These are phyloP conservation scores for Metschnikowia cerradonensis DNA, from an alignment of 805 yeast genomes.

Conservation along the genomic window DNA sequence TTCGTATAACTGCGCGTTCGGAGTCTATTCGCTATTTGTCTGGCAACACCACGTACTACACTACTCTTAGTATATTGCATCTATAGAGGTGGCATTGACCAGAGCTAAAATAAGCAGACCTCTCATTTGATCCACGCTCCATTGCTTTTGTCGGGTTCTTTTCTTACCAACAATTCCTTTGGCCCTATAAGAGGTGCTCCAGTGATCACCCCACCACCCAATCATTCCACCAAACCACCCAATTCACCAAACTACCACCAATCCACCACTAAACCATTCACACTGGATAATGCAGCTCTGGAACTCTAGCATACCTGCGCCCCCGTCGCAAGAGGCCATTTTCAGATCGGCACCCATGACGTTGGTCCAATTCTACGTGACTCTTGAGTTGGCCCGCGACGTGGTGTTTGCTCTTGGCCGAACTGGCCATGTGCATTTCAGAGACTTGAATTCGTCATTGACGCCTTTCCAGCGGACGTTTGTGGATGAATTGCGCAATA, in stretches of 20 bases:
- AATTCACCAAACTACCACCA: not conserved
- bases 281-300: constrained; percentile 6
- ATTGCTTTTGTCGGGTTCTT: too few species aligned
- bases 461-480: constrained; percentile 46
- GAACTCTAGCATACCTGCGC: not conserved
- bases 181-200: not conserved
- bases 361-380: constrained; percentile 45
- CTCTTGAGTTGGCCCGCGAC: constrained; percentile 43
- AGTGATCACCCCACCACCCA: too few species aligned
- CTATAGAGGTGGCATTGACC: not conserved
- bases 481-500: constrained; percentile 35
- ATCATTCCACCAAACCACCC: not conserved
- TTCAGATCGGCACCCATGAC: constrained; percentile 49
- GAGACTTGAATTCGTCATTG: constrained; percentile 46
- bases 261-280: not conserved
- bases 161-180: not conserved
- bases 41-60: constrained; percentile 1
- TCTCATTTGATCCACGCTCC: too few species aligned
- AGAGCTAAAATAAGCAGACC: not conserved
- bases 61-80: not conserved
- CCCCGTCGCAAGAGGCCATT: constrained; percentile 29
- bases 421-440: constrained; percentile 40
- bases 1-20: constrained; percentile 4
- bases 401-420: constrained; percentile 36
- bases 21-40: not conserved